phyloP scores from a whole-genome alignment of 140 eudicot genomes.

The Oenanthe javanica region DNA sequence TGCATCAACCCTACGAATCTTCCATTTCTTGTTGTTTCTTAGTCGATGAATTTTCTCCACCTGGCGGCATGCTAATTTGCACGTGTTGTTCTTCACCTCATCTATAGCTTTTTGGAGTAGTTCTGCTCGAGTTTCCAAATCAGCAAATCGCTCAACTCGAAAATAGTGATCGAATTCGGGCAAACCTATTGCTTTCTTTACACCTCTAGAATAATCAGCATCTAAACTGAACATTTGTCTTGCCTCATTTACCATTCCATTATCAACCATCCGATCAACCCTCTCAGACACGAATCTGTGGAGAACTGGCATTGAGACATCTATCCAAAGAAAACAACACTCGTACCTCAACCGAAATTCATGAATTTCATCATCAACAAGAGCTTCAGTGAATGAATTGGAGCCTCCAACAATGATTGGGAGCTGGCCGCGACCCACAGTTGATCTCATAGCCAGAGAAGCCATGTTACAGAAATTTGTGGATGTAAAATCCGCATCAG shows the following conservation, averaged over 20 bases:
- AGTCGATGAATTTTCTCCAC: slow-evolving; percentile 50
- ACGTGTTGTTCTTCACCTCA: slow-evolving; percentile 47
- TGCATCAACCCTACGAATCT: slow-evolving; percentile 69
- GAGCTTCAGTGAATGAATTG: slow-evolving; percentile 66
- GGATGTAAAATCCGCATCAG: slow-evolving; percentile 53
- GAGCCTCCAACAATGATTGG: slow-evolving; percentile 94
- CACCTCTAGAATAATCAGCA: slow-evolving; percentile 67
- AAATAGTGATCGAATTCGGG: slow-evolving; percentile 64
- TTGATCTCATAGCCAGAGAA: slow-evolving; percentile 49
- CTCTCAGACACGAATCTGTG: slow-evolving; percentile 47
- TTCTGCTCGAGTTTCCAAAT: slow-evolving; percentile 15
- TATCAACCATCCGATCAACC: slow-evolving; percentile 71
- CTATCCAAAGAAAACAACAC: slow-evolving; percentile 90
- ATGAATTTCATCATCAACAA: slow-evolving; percentile 32
- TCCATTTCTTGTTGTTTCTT: slow-evolving; percentile 50
- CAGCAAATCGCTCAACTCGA: slow-evolving; percentile 26
- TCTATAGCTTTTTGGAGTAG: slow-evolving; percentile 46
- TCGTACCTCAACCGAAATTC: slow-evolving; percentile 51
- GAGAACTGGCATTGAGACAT: slow-evolving; percentile 54
- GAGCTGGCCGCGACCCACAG: slow-evolving; percentile 49
- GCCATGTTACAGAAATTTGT: slow-evolving; percentile 50
- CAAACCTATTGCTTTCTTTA: slow-evolving; percentile 75
- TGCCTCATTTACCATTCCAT: slow-evolving; percentile 66
- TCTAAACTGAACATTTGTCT: slow-evolving; percentile 44
- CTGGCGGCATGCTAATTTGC: slow-evolving; percentile 52